phyloP scores from a whole-genome alignment of 2,329 filamentous ascomycete genomes.

The Monosporascus sp. region DNA sequence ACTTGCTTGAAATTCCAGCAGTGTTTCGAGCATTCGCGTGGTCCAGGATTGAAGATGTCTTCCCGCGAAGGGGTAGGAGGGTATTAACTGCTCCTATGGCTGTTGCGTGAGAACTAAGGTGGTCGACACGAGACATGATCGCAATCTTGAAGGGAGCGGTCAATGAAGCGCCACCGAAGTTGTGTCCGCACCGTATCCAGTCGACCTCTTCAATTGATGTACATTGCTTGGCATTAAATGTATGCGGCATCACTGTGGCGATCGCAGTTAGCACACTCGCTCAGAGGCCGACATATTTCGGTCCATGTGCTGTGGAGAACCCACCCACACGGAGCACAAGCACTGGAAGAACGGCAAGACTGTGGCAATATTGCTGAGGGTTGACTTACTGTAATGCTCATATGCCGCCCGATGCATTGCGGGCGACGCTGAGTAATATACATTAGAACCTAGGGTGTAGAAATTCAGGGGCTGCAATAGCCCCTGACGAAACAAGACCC shows the following conservation, averaged over 20 bases:
- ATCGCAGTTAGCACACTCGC: not conserved
- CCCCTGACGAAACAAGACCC: conserved; percentile 55
- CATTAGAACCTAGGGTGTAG: conserved; percentile 62
- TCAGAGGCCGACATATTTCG: no score
- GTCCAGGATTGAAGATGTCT: conserved; percentile 42
- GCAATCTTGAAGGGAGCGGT: conserved; percentile 67
- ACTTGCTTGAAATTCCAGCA: conserved; percentile 54
- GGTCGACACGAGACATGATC: conserved; percentile 58
- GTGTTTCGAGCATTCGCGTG: conserved; percentile 55
- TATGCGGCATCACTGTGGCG: conserved; percentile 54
- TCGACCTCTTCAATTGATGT: conserved; percentile 56
- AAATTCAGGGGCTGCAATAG: conserved; percentile 62
- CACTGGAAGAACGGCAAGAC: no score
- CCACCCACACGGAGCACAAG: no score
- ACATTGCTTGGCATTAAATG: conserved; percentile 56
- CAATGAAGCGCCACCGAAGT: conserved; percentile 65
- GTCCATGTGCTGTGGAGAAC: no score
- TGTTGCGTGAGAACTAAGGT: conserved; percentile 62
- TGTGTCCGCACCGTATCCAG: conserved; percentile 50
- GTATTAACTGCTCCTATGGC: conserved; percentile 72
- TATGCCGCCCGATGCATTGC: conserved; percentile 70
- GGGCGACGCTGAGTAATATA: conserved; percentile 65
- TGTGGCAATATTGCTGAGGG: not conserved
- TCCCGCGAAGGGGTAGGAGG: conserved; percentile 58
- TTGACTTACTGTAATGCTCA: conserved; percentile 40